A percentile compares a stretch with the other conserved stretches of the same genome.
Conservation (phyloP, 805 yeast genomes). For the Kluyveromyces wickerhamii region DNA sequence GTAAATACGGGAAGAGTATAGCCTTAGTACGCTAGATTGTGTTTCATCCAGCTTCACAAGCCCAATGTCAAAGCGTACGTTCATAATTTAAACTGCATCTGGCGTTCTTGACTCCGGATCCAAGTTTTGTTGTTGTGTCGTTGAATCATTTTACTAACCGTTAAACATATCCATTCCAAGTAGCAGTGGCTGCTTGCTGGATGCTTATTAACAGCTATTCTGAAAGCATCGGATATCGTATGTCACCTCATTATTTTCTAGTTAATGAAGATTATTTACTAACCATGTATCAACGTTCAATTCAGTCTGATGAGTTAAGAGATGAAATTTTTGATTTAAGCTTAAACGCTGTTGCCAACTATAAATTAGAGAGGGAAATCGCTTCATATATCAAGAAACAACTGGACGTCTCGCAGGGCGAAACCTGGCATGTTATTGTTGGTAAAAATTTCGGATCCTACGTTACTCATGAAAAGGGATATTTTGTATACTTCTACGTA, state of each 20-base stretch:
- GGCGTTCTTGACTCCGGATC: too few species aligned
- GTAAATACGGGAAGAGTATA: too few species aligned
- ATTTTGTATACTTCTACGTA: slow-evolving; percentile 62
- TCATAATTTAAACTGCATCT: too few species aligned
- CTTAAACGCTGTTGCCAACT: slow-evolving; percentile 17
- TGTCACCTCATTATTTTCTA: slow-evolving; percentile 8
- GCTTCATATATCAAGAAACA: slow-evolving; percentile 59
- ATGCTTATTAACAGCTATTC: slow-evolving; percentile 17
- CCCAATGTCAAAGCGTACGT: too few species aligned
- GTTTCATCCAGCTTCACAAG: too few species aligned
- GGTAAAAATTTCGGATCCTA: slow-evolving; percentile 75
- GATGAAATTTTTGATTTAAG: slow-evolving; percentile 21
- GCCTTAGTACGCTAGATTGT: too few species aligned
- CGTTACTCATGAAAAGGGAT: slow-evolving; percentile 72
- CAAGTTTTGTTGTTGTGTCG: too few species aligned
- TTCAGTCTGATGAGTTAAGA: slow-evolving; percentile 24
- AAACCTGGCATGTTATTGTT: slow-evolving; percentile 76
- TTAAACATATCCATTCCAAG: too few species aligned
- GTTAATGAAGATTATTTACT: background rate
- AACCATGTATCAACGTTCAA: background rate
- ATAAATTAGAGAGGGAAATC: slow-evolving; percentile 38
- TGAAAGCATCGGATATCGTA: slow-evolving; percentile 30
- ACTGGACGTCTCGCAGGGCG: slow-evolving; percentile 55
- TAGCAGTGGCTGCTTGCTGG: too few species aligned
- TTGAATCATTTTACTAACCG: too few species aligned